Evolutionary conservation across 495 filamentous ascomycete genomes (phyloP).

Genomic region (Trichoderma reesei): DNA sequence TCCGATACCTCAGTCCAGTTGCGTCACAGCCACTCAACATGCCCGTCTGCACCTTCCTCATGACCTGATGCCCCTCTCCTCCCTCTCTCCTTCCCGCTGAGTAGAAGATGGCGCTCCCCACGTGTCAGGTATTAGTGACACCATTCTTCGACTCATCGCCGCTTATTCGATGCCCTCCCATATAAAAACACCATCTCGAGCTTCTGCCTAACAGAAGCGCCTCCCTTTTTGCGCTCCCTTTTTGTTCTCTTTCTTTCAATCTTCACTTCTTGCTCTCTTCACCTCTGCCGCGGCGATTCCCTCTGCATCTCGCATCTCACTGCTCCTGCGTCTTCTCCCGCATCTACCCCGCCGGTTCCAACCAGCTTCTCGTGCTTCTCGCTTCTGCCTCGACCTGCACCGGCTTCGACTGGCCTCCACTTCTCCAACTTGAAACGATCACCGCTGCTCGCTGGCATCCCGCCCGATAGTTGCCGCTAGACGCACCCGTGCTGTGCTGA

Average conservation of each 20-base stretch:
- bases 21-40: background rate
- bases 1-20: background rate
- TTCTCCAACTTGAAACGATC: background rate
- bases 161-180: background rate
- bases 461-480: slow-evolving; percentile 5
- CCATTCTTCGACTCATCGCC: background rate
- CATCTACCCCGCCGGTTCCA: background rate
- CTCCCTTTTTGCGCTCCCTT: background rate
- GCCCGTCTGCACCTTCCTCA: background rate
- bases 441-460: background rate
- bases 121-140: background rate
- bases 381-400: background rate
- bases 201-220: background rate
- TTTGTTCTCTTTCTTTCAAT: background rate
- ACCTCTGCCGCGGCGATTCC: background rate
- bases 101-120: background rate
- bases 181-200: background rate
- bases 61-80: background rate
- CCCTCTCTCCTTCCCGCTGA: background rate
- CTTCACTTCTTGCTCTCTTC: background rate
- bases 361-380: background rate
- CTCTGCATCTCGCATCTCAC: background rate
- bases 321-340: background rate
- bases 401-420: background rate
- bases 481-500: background rate